A percentile compares a stretch with the other conserved stretches of the same genome.
These are phyloP conservation scores for Saccharum spontaneum DNA, from an alignment of 176 grass and related monocot species.

Conservation along the genomic window DNA sequence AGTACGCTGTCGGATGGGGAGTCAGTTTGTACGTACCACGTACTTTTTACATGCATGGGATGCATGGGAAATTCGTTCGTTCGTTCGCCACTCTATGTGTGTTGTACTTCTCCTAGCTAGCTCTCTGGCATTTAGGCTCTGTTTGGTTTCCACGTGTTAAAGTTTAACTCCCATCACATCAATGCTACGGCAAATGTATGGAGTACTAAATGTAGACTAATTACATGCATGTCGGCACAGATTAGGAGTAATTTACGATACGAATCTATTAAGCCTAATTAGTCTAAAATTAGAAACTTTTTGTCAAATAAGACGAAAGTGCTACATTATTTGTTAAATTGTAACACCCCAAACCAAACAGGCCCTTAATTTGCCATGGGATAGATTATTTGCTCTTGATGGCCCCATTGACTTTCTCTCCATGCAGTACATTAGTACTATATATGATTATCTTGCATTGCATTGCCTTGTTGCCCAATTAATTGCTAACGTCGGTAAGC, in stretches of 20 bases:
- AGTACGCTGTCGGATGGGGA: slow-evolving; percentile 34
- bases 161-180: no score
- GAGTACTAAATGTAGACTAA: no score
- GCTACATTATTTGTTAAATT: no score
- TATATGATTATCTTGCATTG: background rate
- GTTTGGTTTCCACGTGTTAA: no score
- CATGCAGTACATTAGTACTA: background rate
- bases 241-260: no score
- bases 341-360: no score
- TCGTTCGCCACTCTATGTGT: background rate
- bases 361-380: slow-evolving; percentile 1
- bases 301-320: no score
- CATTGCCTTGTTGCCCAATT: background rate
- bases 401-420: slow-evolving; percentile 25
- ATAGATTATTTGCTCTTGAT: slow-evolving; percentile 34
- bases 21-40: background rate
- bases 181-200: no score
- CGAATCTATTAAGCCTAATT: no score
- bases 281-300: no score
- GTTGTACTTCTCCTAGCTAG: background rate
- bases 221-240: no score
- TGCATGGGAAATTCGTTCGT: background rate
- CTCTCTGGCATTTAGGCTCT: background rate
- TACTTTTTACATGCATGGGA: background rate
- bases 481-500: slow-evolving; percentile 3